Conservation (phyloP, 2,329 filamentous ascomycete species). For the Colletotrichum chlorophyti region DNA sequence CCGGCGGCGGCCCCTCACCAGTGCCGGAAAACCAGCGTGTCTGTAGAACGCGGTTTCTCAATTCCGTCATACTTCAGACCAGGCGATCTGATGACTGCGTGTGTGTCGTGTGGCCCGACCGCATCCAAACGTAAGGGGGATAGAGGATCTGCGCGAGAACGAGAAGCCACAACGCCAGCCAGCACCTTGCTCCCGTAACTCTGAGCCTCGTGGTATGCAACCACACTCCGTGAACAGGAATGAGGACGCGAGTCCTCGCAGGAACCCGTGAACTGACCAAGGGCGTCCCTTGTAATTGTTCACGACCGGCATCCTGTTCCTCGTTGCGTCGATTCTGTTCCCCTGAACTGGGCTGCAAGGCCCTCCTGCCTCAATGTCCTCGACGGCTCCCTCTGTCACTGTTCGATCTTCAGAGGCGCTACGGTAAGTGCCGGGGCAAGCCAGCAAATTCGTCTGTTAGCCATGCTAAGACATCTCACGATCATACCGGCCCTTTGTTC, state of each 20-base stretch:
- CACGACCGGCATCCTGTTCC: background rate
- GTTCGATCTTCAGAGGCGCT: background rate
- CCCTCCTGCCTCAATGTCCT: constrained; percentile 3
- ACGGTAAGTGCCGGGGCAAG: background rate
- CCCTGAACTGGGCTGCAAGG: background rate
- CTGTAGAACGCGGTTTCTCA: too few species aligned
- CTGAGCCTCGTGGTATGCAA: background rate
- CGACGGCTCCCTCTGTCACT: background rate
- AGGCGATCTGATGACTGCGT: background rate
- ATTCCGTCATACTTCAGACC: background rate
- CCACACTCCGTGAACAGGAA: background rate
- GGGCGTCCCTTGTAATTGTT: background rate
- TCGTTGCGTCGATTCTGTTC: background rate
- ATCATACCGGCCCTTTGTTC: too few species aligned
- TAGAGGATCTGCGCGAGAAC: constrained; percentile 2
- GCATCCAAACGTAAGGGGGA: background rate
- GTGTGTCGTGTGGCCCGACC: background rate
- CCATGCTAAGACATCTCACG: background rate
- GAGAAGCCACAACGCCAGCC: constrained; percentile 2
- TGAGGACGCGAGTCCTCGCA: background rate
- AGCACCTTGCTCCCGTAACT: constrained; percentile 3
- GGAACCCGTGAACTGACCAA: background rate
- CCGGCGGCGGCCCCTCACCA: background rate
- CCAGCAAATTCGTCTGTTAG: background rate
- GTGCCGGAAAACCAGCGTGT: background rate